Conservation (phyloP, 768 basidiomycete species). For the Cyclocybe cylindracea region DNA sequence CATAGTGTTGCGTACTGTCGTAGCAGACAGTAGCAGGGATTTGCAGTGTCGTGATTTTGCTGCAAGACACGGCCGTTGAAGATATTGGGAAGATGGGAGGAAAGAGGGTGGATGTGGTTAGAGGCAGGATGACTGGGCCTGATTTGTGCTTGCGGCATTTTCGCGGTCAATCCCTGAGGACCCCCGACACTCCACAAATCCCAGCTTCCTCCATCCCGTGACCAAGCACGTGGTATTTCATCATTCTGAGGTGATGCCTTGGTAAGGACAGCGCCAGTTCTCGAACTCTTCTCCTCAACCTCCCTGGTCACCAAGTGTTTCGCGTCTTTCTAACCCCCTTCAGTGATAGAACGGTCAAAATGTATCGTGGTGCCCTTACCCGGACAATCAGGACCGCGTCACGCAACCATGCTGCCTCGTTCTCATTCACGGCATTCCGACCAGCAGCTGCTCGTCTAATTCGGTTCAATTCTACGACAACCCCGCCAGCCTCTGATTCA, state of each 20-base stretch:
- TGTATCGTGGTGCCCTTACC: constrained; percentile 24
- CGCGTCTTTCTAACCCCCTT: not conserved
- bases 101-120: not conserved
- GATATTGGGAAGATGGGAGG: not conserved
- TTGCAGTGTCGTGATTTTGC: too few species aligned
- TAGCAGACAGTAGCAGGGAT: too few species aligned
- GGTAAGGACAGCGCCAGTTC: not conserved
- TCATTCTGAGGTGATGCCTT: not conserved
- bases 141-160: constrained; percentile 24
- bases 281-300: not conserved
- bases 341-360: not conserved
- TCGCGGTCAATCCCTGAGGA: constrained; percentile 16
- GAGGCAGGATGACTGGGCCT: constrained; percentile 1
- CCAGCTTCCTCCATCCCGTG: constrained; percentile 5
- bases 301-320: not conserved
- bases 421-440: not conserved
- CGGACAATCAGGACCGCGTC: constrained; percentile 18
- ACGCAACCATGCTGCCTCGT: too few species aligned
- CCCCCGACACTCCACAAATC: constrained; percentile 14
- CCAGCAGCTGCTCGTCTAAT: constrained; percentile 11
- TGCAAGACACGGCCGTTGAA: not conserved
- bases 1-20: too few species aligned
- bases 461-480: constrained; percentile 37
- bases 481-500: constrained; percentile 14
- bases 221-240: constrained; percentile 10